Evolutionary conservation across 1,284 basidiomycete genomes (phyloP).

Genomic region (Porphyrellus sp.): DNA sequence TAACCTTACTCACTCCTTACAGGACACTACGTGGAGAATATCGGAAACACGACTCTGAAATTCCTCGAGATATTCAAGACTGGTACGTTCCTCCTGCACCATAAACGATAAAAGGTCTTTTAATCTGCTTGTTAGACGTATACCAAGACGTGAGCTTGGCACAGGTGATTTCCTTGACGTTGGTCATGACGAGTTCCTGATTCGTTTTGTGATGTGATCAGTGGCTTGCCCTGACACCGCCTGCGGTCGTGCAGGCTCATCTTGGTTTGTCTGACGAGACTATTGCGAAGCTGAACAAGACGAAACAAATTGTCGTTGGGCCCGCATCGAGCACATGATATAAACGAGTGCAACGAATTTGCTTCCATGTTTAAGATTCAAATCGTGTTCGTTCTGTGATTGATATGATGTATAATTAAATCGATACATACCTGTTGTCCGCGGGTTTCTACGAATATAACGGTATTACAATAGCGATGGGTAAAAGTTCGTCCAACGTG

Average conservation of each 20-base stretch:
- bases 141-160: constrained; percentile 66
- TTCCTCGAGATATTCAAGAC: constrained; percentile 62
- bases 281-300: constrained; percentile 36
- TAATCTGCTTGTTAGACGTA: too few species aligned
- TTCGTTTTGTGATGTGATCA: constrained; percentile 20
- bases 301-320: constrained; percentile 35
- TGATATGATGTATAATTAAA: too few species aligned
- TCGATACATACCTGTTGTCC: too few species aligned
- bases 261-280: constrained; percentile 43
- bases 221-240: constrained; percentile 53
- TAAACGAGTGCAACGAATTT: too few species aligned
- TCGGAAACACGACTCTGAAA: constrained; percentile 52
- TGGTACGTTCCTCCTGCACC: constrained; percentile 26
- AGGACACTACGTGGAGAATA: constrained; percentile 68
- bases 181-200: background rate
- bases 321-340: too few species aligned
- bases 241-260: constrained; percentile 49
- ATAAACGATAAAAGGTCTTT: too few species aligned
- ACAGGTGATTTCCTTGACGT: constrained; percentile 47
- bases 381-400: too few species aligned
- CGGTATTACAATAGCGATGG: too few species aligned
- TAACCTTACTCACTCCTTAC: background rate
- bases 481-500: too few species aligned
- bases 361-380: too few species aligned
- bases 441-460: too few species aligned